phyloP scores from a whole-genome alignment of 1,284 basidiomycete genomes.

The Ceratorhiza oryzae-sativae region DNA sequence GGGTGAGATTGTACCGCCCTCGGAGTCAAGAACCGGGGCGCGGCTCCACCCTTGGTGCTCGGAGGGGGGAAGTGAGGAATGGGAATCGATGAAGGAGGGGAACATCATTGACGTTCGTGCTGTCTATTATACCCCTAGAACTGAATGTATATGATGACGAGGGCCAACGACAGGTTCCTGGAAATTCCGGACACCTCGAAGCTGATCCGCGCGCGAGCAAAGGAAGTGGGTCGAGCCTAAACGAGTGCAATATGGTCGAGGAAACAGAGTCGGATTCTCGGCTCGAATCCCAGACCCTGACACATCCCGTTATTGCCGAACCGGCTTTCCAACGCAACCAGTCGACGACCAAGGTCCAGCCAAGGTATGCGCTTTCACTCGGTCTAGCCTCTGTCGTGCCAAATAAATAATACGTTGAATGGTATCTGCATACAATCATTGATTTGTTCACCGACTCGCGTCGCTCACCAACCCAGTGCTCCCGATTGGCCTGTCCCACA shows the following conservation, averaged over 20 bases:
- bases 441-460: not conserved
- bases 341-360: slow-evolving; percentile 30
- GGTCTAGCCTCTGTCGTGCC: not conserved
- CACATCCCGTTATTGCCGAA: slow-evolving; percentile 12
- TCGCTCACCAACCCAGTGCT: slow-evolving; percentile 13
- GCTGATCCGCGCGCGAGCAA: not conserved
- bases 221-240: not conserved
- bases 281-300: slow-evolving; percentile 7
- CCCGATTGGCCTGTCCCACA: slow-evolving; percentile 28
- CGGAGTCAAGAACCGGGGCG: not conserved
- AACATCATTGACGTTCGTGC: not conserved
- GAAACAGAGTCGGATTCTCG: not conserved
- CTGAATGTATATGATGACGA: not conserved
- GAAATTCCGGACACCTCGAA: not conserved
- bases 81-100: not conserved
- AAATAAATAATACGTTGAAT: not conserved
- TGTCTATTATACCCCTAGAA: not conserved
- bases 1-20: not conserved
- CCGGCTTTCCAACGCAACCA: slow-evolving; percentile 12
- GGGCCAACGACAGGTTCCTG: not conserved
- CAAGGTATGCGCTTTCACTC: not conserved
- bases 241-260: not conserved
- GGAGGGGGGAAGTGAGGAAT: not conserved
- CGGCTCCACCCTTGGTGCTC: not conserved
- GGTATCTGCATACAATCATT: not conserved